phyloP scores from a whole-genome alignment of 768 basidiomycete genomes.

The Pulveroboletus ravenelii region DNA sequence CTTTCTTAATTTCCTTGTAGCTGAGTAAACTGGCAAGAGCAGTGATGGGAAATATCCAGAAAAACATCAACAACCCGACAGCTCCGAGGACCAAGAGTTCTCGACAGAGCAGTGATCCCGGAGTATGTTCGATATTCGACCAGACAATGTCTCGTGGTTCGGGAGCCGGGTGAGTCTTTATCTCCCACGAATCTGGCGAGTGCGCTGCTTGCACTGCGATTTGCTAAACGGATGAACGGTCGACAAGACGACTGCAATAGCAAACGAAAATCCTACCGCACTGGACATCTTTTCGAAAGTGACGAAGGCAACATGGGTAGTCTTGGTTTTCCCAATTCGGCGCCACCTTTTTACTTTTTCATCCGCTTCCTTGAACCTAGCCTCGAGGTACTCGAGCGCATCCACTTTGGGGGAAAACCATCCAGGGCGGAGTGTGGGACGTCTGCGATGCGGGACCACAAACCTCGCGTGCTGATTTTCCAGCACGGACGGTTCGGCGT shows the following conservation, averaged over 20 bases:
- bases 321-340: constrained; percentile 65
- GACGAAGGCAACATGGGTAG: constrained; percentile 86
- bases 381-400: constrained; percentile 83
- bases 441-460: constrained; percentile 67
- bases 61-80: constrained; percentile 74
- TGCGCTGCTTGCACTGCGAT: constrained; percentile 84
- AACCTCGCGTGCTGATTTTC: constrained; percentile 53
- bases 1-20: constrained; percentile 90
- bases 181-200: constrained; percentile 59
- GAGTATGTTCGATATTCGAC: constrained; percentile 77
- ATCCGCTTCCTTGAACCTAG: constrained; percentile 74
- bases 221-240: constrained; percentile 50
- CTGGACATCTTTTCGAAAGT: constrained; percentile 96
- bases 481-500: constrained; percentile 49
- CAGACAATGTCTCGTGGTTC: constrained; percentile 96
- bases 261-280: constrained; percentile 51
- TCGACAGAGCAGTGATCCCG: constrained; percentile 54
- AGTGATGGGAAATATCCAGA: constrained; percentile 90
- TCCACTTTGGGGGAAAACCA: constrained; percentile 81
- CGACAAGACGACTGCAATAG: neutral
- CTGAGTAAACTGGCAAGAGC: constrained; percentile 83
- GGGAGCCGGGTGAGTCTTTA: constrained; percentile 73
- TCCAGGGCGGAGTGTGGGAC: constrained; percentile 71
- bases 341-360: constrained; percentile 76
- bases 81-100: constrained; percentile 65